Evolutionary conservation across 306 rosid genomes (phyloP), one percentile per base, ranked within the genome.

Genomic region (Comarum palustre): DNA sequence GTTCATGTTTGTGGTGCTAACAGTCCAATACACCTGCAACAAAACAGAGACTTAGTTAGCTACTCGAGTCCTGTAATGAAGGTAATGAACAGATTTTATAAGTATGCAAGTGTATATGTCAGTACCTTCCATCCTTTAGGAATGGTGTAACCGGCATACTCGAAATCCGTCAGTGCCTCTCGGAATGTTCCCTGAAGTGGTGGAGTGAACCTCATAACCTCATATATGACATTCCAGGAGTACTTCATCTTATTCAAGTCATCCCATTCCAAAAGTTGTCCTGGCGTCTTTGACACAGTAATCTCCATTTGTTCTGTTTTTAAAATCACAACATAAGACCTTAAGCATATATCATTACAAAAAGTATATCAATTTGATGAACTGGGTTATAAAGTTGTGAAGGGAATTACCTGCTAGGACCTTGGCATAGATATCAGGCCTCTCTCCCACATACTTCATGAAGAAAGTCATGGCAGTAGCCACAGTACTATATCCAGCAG

Each of bases 71-170:
- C 50, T 45, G 0, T 14, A 17, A 4, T 15, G 24, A n/a, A 22
- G 58, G 0, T 31, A 1, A 32, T 50, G 16, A 34, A 19, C 14
- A 8, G 4, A 1, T 1, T 61, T 32, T 2, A 31, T 0, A 2
- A 6, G 20, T 31, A 31, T 59, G 9, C 27, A n/a, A n/a, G 2
- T 5, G 11, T 15, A 2, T 38, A 19, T 15, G 6, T 25, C 2
- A 10, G 41, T 69, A 73, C 84, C 80, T 80, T 83, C 87, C 87
- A 83, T 2, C 84, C 84, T 66, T 77, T 77, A 6, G 84, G 87
- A 60, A 79, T 47, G 2, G 82, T 79, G 82, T 76, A 83, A 25
- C 84, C 82, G 8, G 80, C 82, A 0, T 83, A 73, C 19, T 66
- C 70, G 15, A 83, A 73, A 10, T 83, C 82, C n/a, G 62, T 47